phyloP scores from a whole-genome alignment of 805 yeast genomes.

The Sugiyamaella qingdaonensis region DNA sequence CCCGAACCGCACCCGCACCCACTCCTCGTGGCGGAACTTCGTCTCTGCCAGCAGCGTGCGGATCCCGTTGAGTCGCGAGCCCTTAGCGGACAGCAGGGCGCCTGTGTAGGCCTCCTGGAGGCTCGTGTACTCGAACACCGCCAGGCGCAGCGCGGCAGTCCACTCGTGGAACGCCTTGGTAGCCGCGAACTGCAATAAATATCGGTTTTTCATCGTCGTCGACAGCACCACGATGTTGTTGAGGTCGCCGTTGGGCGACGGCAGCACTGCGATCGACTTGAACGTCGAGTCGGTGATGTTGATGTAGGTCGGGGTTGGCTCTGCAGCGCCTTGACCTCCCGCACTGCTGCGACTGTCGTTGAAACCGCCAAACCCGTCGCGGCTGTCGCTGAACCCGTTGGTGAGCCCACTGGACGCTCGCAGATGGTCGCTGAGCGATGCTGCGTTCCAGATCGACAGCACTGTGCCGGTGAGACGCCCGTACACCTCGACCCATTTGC shows the following conservation, averaged over 20 bases:
- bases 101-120: conserved; percentile 97
- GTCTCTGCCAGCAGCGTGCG: conserved; percentile 80
- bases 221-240: conserved; percentile 81
- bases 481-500: conserved; percentile 89
- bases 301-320: conserved; percentile 74
- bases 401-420: background rate
- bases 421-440: conserved; percentile 47
- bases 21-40: conserved; percentile 82
- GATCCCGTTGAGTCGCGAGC: conserved; percentile 81
- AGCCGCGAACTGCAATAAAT: conserved; percentile 70
- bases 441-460: conserved; percentile 81
- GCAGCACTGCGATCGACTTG: conserved; percentile 63
- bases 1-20: conserved; percentile 94
- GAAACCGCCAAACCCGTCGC: conserved; percentile 40
- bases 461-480: conserved; percentile 90
- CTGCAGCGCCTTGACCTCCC: conserved; percentile 28
- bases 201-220: conserved; percentile 88
- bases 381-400: conserved; percentile 31
- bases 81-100: conserved; percentile 86
- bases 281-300: conserved; percentile 88
- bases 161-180: conserved; percentile 63
- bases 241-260: conserved; percentile 60
- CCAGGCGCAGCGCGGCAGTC: conserved; percentile 78
- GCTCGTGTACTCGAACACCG: conserved; percentile 74
- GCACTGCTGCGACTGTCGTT: too few species aligned